A percentile compares a stretch with the other conserved stretches of the same genome.
Evolutionary conservation across 305 asterid species (phyloP).

Genomic region (Lippia alba): DNA sequence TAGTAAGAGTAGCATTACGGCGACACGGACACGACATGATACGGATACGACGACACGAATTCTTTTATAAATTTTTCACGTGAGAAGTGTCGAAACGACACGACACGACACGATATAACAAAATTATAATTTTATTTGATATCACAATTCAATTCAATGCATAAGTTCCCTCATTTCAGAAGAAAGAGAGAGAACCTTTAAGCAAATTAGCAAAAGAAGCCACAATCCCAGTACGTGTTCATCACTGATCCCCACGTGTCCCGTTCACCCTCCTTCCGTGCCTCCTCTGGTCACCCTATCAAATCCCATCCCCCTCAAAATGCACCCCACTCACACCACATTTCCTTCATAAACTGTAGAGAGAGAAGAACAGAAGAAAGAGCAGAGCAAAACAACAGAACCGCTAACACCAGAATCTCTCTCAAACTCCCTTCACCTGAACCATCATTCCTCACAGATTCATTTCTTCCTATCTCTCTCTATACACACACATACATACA

Average conservation of each 20-base stretch:
- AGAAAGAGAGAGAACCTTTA: too few species aligned
- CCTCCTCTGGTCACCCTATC: constrained; percentile 34
- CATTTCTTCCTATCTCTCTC: constrained; percentile 23
- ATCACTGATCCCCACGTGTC: constrained; percentile 31
- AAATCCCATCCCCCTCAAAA: constrained; percentile 23
- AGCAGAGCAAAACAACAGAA: constrained; percentile 32
- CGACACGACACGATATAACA: too few species aligned
- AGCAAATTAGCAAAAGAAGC: too few species aligned
- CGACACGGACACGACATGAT: too few species aligned
- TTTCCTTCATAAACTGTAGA: too few species aligned
- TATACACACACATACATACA: constrained; percentile 5
- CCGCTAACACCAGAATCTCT: constrained; percentile 40
- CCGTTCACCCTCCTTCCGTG: constrained; percentile 10
- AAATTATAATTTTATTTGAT: too few species aligned
- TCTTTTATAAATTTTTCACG: too few species aligned
- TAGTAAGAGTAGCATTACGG: too few species aligned
- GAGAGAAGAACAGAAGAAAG: constrained; percentile 20
- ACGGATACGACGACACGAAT: too few species aligned
- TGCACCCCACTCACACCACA: constrained; percentile 6
- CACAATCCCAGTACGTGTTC: neutral
- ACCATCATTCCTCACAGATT: constrained; percentile 8
- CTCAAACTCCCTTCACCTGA: constrained; percentile 45
- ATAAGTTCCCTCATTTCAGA: too few species aligned
- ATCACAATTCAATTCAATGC: too few species aligned
- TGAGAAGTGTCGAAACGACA: too few species aligned